Percentiles rank a stretch among this genome's conserved stretches.
phyloP scores from a whole-genome alignment of 345 rosid species.

The Brassica napus region Da-Ae NC_063439.1:5579001-5579500 shows the following conservation, averaged over 20 bases:
- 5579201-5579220: not conserved
- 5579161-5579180: not conserved
- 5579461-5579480: too few relatives aligned
- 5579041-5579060: constrained; percentile 91
- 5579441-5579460: too few relatives aligned
- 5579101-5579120: constrained; percentile 96
- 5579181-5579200: not conserved
- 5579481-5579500: too few relatives aligned
- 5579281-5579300: constrained; percentile 66
- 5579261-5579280: constrained; percentile 56
- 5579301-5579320: constrained; percentile 91
- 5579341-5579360: not conserved
- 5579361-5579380: constrained; percentile 4
- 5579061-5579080: constrained; percentile 73
- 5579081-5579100: constrained; percentile 75
- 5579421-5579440: too few relatives aligned
- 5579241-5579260: constrained; percentile 63
- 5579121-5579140: constrained; percentile 77
- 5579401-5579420: not conserved
- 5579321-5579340: constrained; percentile 82
- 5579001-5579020: constrained; percentile 44
- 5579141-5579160: not conserved
- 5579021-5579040: constrained; percentile 93
- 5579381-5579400: not conserved
- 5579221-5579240: constrained; percentile 43